These are phyloP conservation scores for Metschnikowia similis DNA, from an alignment of 805 yeast species.

Conservation along the genomic window DNA sequence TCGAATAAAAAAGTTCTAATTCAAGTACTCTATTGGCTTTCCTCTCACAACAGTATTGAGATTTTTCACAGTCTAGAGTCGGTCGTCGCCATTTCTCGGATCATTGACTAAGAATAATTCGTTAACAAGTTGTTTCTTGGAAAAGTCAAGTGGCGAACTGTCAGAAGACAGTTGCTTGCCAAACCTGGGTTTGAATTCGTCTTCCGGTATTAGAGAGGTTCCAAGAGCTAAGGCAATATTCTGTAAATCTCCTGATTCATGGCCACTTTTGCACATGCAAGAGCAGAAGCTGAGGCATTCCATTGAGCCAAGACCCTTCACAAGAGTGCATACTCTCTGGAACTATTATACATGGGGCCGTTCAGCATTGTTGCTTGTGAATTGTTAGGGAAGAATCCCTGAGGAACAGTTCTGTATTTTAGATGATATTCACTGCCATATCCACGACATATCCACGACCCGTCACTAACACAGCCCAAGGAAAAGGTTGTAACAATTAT, in stretches of 20 bases:
- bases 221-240: slow-evolving; percentile 68
- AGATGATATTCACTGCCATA: slow-evolving; percentile 71
- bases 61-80: slow-evolving; percentile 65
- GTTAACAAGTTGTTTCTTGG: slow-evolving; percentile 45
- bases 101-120: slow-evolving; percentile 72
- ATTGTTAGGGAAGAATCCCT: slow-evolving; percentile 67
- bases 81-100: slow-evolving; percentile 68
- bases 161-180: slow-evolving; percentile 49
- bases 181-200: slow-evolving; percentile 70
- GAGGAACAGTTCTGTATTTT: slow-evolving; percentile 83
- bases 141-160: slow-evolving; percentile 65
- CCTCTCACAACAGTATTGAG: slow-evolving; percentile 71
- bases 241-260: slow-evolving; percentile 62
- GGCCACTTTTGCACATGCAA: slow-evolving; percentile 29
- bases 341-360: slow-evolving; percentile 58
- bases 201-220: slow-evolving; percentile 70
- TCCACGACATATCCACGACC: no score
- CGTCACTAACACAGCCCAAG: slow-evolving; percentile 67
- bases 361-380: slow-evolving; percentile 54
- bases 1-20: slow-evolving; percentile 56
- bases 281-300: slow-evolving; percentile 36
- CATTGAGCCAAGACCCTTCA: slow-evolving; percentile 50
- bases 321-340: slow-evolving; percentile 73
- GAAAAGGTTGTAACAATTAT: slow-evolving; percentile 64
- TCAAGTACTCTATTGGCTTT: slow-evolving; percentile 67